Evolutionary conservation across 768 basidiomycete genomes (phyloP), one percentile per base, ranked within the genome.

Genomic region (Pulveroboletus sp.): DNA sequence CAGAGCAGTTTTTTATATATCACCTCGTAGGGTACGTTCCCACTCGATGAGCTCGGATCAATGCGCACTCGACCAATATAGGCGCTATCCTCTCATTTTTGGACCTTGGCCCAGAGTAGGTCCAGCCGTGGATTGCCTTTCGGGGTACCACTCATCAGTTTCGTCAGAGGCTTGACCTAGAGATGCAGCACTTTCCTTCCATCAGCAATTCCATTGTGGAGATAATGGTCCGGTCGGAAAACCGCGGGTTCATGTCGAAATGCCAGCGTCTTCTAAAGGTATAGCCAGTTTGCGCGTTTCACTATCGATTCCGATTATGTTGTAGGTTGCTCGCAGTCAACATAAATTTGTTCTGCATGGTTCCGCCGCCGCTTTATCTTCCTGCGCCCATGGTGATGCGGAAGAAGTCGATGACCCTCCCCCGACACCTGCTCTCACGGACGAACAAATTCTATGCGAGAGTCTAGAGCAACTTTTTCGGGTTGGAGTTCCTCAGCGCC

Each of bases 41-140:
- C 43, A 21, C 40, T 49, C 42, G 20, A 45, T 33, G 29, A 6
- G 19, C 34, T 40, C 36, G 51, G 32, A 47, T 44, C 43, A 50
- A 56, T 52, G 40, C 54, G 27, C 31, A 43, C 31, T 46, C 17
- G 19, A 61, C 38, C 19, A 29, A 31, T 35, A 27, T 56, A 90
- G 89, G 58, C 81, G 82, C 3, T 89, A 90, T 68, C 89, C 89
- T 19, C 71, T 88, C 33, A 78, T 90, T 47, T 91, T 90, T 62
- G 89, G 89, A 3, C 65, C 73, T 23, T 82, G 82, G 81, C 72
- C 75, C 60, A 75, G 75, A 72, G 87, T 84, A 70, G 46, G 65
- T 62, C 35, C 44, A 37, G 47, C 40, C 52, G 49, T 45, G 45
- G 49, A 38, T 39, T 41, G 32, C 25, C 24, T 44, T 40, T 50